Base-by-base conservation (phyloP, 192 early-diverging fungal genomes). In the Coemansia sp. region DNA sequence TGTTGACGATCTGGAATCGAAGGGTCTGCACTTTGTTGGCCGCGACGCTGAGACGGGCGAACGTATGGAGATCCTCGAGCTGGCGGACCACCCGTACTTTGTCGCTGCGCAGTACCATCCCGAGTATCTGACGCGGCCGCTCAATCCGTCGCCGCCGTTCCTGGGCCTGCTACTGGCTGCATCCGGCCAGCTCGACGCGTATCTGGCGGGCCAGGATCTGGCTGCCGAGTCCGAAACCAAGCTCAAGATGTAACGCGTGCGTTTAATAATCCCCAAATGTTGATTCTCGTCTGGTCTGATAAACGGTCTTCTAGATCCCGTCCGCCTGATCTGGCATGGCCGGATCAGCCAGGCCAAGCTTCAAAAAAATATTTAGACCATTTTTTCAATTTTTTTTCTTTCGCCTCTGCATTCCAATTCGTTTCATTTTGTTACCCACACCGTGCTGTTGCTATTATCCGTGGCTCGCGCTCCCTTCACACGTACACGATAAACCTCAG, bases 31-130 rank as follows among this genome's bases (percentile, higher is more conserved):
- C 11, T 97, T 97, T 80, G 84, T 97, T 31, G 96, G 94, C 47
- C 83, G 86, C 39, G 96, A 98, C 55, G 61, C 66, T 0, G 92
- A 96, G 55, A 90, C 89, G 35, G 93, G 92, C 30, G 83, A 97
- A 70, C 92, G 97, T 51, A 99, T 99, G 97, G 95, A 97, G 80
- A 92, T 99, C 50, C 55, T 98, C 22, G 97, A 99, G 83, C 50
- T 90, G 34, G 70, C 62, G 21, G 83, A 84, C 49, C 97, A 99
- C 67, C 93, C 95, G 11, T 99, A 85, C 77, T 99, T 87, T 81
- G 87, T 99, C 26, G 97, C 84, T 45, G 84, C 82, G 20, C 97
- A 99, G 83, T 98, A 87, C 68, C 97, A 99, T 58, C 97, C 97
- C 25, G 97, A 99, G 76, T 95, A 94, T 81, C 81, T 94, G 47